Base-by-base conservation (phyloP, 257 asterid genomes). In the Pogostemon cablin region DNA sequence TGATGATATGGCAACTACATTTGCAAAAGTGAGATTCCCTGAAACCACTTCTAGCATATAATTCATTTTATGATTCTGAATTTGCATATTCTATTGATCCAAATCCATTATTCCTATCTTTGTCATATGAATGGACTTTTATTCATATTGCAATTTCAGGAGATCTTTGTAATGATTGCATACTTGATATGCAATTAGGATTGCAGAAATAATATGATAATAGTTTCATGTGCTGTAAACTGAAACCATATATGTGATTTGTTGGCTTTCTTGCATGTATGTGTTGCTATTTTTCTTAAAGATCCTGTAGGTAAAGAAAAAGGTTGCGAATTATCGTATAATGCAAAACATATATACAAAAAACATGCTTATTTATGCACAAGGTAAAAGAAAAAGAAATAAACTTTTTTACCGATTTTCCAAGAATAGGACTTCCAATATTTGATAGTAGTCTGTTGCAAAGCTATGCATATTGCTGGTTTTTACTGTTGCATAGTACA, bases 1-100 rank as follows among this genome's bases (percentile, higher is more conserved):
- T 15, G 97, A 91, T 81, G 97, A 91, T 73, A 78, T 89, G 75
- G 75, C 95, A 7, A 87, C 97, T 62, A 87, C 90, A 42, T 88
- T 92, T 77, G 82, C 90, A 44, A 91, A 91, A 87, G 97, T 89
- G 61, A 67, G 89, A 54, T 72, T 52, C 56, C 65, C 12, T 73
- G 79, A 67, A 56, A 63, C 62, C 43, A 61, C 32, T 25, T 25
- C 32, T 25, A 25, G 12, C 60, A 53, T 54, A 47, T 62, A 5
- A 62, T 68, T 41, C 47, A 5, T 6, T 74, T 60, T 68, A 43
- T 65, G 74, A 47, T 44, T 56, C 35, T 67, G 54, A 35, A 44
- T 50, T 39, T 65, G 53, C 54, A 6, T 56, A 15, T 63, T 63
- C 55, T 64, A n/a, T 12, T 38, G 25, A 8, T 76, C 25, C 11